Conservation (phyloP, 2,329 filamentous ascomycete species). For the Lithohypha guttulata region DNA sequence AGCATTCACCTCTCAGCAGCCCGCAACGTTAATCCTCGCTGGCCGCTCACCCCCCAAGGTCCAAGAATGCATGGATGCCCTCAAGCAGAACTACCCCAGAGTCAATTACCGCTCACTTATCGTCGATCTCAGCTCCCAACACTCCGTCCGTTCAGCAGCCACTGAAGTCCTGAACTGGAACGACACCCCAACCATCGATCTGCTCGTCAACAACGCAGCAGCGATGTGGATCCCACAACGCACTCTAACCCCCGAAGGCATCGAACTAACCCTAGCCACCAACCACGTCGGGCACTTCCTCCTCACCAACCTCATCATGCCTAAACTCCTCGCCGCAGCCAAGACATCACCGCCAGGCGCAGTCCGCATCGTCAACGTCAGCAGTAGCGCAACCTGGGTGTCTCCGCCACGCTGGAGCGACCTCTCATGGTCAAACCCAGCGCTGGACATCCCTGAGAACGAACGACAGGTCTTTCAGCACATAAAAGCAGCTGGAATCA, state of each 20-base stretch:
- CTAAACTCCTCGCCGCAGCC: slow-evolving; percentile 25
- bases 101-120: slow-evolving; percentile 23
- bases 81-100: slow-evolving; percentile 13
- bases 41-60: slow-evolving; percentile 15
- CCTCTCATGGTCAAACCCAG: slow-evolving; percentile 24
- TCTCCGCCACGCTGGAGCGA: slow-evolving; percentile 27
- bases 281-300: slow-evolving; percentile 34
- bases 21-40: slow-evolving; percentile 14
- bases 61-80: slow-evolving; percentile 12
- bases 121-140: slow-evolving; percentile 28
- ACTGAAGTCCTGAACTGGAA: slow-evolving; percentile 23
- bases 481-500: slow-evolving; percentile 1
- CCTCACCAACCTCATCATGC: slow-evolving; percentile 32
- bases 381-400: slow-evolving; percentile 20
- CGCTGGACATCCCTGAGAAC: slow-evolving; percentile 15
- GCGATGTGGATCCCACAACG: slow-evolving; percentile 27
- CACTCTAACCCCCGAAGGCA: slow-evolving; percentile 23
- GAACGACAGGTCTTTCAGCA: slow-evolving; percentile 8
- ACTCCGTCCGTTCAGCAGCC: slow-evolving; percentile 26
- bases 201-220: slow-evolving; percentile 36
- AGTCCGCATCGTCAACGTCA: slow-evolving; percentile 24
- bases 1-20: slow-evolving; percentile 16
- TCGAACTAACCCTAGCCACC: slow-evolving; percentile 30
- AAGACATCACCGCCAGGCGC: slow-evolving; percentile 11
- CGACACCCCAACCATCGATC: slow-evolving; percentile 27